A percentile compares a stretch with the other conserved stretches of the same genome.
These are phyloP conservation scores for Trichocladium uniseriatum DNA, from an alignment of 495 filamentous ascomycete genomes.

Conservation along the genomic window DNA sequence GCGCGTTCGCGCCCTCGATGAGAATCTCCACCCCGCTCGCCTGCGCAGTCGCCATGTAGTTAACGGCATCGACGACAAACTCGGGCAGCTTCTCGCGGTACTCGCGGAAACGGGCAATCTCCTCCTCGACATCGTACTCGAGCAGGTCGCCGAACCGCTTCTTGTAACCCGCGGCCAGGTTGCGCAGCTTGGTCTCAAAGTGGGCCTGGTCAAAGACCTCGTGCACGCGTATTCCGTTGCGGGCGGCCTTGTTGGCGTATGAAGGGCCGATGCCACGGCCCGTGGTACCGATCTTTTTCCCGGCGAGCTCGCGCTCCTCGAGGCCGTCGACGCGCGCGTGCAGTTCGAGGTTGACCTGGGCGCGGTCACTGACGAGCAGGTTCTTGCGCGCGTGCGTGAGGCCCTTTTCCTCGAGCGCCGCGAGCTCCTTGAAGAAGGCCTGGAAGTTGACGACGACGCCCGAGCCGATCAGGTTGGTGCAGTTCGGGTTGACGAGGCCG, in stretches of 20 bases:
- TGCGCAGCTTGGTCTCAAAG: conserved; percentile 65
- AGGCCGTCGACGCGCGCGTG: conserved; percentile 75
- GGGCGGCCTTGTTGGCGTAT: conserved; percentile 70
- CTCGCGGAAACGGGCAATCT: conserved; percentile 55
- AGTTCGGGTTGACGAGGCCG: conserved; percentile 66
- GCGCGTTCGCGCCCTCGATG: conserved; percentile 83
- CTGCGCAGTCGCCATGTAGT: conserved; percentile 47
- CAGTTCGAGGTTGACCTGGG: conserved; percentile 76
- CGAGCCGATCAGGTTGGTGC: conserved; percentile 76
- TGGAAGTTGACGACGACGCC: conserved; percentile 73
- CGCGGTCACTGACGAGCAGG: conserved; percentile 72
- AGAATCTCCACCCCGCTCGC: conserved; percentile 56
- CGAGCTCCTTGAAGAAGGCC: conserved; percentile 77
- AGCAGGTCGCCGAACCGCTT: conserved; percentile 65
- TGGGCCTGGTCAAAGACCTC: conserved; percentile 60
- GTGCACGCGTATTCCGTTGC: conserved; percentile 63
- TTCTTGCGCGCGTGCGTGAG: conserved; percentile 53
- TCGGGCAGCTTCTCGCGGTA: conserved; percentile 58
- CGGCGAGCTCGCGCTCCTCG: conserved; percentile 65
- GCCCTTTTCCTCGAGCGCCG: conserved; percentile 60
- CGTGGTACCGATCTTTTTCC: conserved; percentile 47
- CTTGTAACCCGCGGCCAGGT: conserved; percentile 56
- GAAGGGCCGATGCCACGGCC: conserved; percentile 65
- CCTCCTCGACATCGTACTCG: conserved; percentile 69
- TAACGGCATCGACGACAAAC: conserved; percentile 61